These are phyloP conservation scores for Vanilla planifolia DNA, from an alignment of 106 monocot genomes.

Conservation along the genomic window DNA sequence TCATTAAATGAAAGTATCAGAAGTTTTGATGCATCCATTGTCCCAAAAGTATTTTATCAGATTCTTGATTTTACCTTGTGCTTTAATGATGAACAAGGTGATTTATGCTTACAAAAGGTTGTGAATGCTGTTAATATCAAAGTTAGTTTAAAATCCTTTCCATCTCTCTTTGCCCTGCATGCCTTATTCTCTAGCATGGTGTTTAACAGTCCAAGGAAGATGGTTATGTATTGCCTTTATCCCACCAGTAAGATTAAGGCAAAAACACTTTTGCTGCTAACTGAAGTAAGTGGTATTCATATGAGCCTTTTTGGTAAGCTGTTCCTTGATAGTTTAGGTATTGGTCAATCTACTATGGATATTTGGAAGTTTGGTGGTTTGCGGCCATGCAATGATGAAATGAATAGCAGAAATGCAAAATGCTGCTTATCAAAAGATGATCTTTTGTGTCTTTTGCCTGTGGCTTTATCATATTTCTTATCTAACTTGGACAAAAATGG, in stretches of 20 bases:
- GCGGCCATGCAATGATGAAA: constrained; percentile 2
- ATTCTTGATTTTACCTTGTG: constrained; percentile 40
- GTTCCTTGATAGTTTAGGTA: constrained; percentile 39
- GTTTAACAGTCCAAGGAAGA: constrained; percentile 39
- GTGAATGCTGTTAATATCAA: constrained; percentile 34
- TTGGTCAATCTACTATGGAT: constrained; percentile 20
- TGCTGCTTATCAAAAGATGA: constrained; percentile 36
- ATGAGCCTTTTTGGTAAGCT: constrained; percentile 53
- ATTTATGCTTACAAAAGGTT: constrained; percentile 51
- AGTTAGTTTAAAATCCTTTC: constrained; percentile 12
- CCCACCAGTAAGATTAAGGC: constrained; percentile 59
- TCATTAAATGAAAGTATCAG: constrained; percentile 22
- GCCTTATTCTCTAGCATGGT: constrained; percentile 45
- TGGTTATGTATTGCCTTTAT: constrained; percentile 48
- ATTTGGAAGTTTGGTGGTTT: constrained; percentile 13
- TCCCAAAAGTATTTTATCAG: constrained; percentile 41
- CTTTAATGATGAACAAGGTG: constrained; percentile 42
- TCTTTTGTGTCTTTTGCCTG: constrained; percentile 63
- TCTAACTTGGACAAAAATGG: constrained; percentile 12
- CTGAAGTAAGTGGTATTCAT: constrained; percentile 62
- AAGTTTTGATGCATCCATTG: constrained; percentile 17
- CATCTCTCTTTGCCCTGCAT: constrained; percentile 34
- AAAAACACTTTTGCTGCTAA: constrained; percentile 40
- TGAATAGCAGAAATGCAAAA: constrained; percentile 4
- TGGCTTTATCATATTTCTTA: constrained; percentile 53